Conservation (phyloP, 1,139 yeast species). For the Geotrichum bryndzae region DNA sequence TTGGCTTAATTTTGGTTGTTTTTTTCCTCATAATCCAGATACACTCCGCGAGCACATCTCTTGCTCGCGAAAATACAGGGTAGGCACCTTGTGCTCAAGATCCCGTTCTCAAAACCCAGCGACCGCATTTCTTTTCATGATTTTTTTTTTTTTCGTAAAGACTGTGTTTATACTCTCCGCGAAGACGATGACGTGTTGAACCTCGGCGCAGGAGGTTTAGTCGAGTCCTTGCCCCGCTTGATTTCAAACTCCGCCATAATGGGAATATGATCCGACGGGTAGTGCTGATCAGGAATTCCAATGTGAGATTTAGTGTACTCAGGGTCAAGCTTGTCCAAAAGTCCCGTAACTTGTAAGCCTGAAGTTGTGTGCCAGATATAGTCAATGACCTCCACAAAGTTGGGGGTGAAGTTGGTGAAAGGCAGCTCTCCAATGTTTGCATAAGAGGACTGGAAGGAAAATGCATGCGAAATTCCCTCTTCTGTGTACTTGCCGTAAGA, state of each 20-base stretch:
- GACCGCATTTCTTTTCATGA: not conserved
- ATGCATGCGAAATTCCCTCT: conserved; percentile 77
- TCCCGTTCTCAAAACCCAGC: not conserved
- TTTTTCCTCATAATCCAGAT: not conserved
- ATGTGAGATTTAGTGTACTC: conserved; percentile 70
- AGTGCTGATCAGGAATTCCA: conserved; percentile 91
- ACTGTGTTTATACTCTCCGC: not conserved
- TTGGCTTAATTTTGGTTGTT: not conserved
- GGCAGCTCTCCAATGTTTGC: conserved; percentile 82
- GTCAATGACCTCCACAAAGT: conserved; percentile 88
- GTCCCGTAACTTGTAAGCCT: conserved; percentile 71
- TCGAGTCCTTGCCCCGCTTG: conserved; percentile 38
- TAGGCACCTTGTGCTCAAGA: not conserved
- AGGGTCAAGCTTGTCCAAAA: conserved; percentile 77
- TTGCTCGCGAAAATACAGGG: not conserved
- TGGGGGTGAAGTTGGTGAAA: conserved; percentile 89
- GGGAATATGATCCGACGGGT: conserved; percentile 93
- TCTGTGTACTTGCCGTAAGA: conserved; percentile 90
- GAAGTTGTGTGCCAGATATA: conserved; percentile 91
- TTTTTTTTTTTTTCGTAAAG: not conserved
- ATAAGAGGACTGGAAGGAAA: conserved; percentile 81
- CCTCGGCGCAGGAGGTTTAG: conserved; percentile 28
- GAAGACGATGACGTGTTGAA: conserved; percentile 21
- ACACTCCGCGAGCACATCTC: not conserved
- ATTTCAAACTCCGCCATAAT: conserved; percentile 70